A percentile compares a stretch with the other conserved stretches of the same genome.
Evolutionary conservation across 306 rosid genomes (phyloP).

Genomic region (Castanea mollissima): DNA sequence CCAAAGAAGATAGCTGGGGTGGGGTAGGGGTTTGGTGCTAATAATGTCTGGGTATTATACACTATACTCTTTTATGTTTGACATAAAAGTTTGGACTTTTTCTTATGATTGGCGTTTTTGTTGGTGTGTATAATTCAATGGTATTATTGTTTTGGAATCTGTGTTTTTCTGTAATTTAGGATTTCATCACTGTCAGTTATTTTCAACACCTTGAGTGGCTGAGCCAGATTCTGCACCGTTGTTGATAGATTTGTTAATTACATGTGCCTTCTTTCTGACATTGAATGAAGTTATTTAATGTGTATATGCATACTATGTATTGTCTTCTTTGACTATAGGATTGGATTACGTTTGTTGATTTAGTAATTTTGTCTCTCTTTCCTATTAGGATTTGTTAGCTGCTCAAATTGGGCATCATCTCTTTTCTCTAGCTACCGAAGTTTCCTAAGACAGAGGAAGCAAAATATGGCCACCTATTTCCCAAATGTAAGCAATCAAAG

Average conservation of each 20-base stretch:
- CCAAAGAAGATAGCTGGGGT: background rate
- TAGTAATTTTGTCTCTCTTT: background rate
- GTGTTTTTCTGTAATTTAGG: background rate
- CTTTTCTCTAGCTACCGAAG: background rate
- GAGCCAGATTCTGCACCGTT: too few species aligned
- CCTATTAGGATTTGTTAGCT: constrained; percentile 14
- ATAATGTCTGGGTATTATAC: background rate
- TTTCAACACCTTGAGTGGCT: too few species aligned
- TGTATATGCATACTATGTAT: background rate
- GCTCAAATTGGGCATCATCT: background rate
- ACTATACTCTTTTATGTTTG: background rate
- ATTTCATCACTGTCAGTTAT: background rate
- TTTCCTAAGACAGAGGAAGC: background rate
- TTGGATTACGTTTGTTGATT: background rate
- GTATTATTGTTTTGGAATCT: background rate
- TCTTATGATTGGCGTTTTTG: background rate
- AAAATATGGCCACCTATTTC: constrained; percentile 38
- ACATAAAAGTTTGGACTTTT: background rate
- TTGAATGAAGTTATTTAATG: background rate
- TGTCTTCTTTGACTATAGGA: background rate
- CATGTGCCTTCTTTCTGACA: background rate
- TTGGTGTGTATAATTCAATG: background rate
- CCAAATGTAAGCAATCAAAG: constrained; percentile 38
- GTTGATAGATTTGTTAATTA: background rate
- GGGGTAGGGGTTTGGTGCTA: background rate